A percentile compares a stretch with the other conserved stretches of the same genome.
phyloP scores from a whole-genome alignment of 306 rosid species.

The Vigna angularis region DNA sequence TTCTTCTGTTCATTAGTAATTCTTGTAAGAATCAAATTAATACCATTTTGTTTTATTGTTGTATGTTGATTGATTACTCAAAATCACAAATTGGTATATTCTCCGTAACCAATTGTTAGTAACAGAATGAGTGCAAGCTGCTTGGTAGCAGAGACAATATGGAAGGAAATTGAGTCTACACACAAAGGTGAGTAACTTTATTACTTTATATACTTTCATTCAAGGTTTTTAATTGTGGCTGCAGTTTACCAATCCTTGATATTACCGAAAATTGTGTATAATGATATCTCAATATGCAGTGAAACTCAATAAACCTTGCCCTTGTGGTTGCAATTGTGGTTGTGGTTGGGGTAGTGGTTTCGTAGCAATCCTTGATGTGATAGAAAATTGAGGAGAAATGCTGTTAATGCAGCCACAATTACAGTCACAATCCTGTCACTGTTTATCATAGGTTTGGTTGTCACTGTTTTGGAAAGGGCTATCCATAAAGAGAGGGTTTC shows the following conservation, averaged over 20 bases:
- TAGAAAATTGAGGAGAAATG: neutral
- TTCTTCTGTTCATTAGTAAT: neutral
- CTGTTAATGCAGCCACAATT: neutral
- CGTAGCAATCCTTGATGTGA: neutral
- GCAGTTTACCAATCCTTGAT: neutral
- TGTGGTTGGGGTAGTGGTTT: neutral
- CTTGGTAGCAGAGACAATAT: conserved; percentile 27
- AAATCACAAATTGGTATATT: neutral
- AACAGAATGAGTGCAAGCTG: conserved; percentile 18
- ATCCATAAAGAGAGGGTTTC: no score
- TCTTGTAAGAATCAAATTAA: neutral
- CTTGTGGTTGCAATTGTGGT: neutral
- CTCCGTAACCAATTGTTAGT: neutral
- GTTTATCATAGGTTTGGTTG: no score
- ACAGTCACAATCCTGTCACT: neutral
- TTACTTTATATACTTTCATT: neutral
- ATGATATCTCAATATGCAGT: neutral
- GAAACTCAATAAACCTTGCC: neutral
- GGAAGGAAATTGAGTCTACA: conserved; percentile 52
- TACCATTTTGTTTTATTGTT: neutral
- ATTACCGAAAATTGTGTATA: neutral
- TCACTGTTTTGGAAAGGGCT: no score
- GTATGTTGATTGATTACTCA: neutral
- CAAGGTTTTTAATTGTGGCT: neutral
- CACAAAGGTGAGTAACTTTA: conserved; percentile 21